Conservation (phyloP, 208 protist species). For the Strigomonas culicis region DNA sequence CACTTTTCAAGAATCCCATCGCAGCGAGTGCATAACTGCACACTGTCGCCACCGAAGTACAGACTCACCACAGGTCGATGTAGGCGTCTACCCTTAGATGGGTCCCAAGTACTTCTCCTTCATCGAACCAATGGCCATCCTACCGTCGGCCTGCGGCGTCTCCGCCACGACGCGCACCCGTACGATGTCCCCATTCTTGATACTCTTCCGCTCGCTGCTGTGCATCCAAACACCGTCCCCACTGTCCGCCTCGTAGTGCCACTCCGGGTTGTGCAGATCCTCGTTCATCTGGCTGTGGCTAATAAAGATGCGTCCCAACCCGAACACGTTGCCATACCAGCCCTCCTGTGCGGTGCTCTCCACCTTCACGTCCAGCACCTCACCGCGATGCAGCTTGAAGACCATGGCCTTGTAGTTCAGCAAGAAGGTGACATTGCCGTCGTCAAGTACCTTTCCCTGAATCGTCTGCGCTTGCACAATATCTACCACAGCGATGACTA, state of each 20-base stretch:
- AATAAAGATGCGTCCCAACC: slow-evolving; percentile 73
- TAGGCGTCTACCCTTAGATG: slow-evolving; percentile 14
- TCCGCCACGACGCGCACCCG: slow-evolving; percentile 78
- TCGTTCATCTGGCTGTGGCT: slow-evolving; percentile 65
- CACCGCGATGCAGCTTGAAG: slow-evolving; percentile 76
- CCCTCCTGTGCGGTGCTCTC: slow-evolving; percentile 60
- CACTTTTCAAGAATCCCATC: neutral
- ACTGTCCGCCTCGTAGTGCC: slow-evolving; percentile 11
- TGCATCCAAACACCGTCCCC: slow-evolving; percentile 43
- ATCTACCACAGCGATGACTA: slow-evolving; percentile 79
- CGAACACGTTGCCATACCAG: slow-evolving; percentile 70
- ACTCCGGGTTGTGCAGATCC: neutral
- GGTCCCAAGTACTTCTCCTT: slow-evolving; percentile 60
- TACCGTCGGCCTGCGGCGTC: slow-evolving; percentile 70
- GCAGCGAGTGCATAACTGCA: too few relatives aligned
- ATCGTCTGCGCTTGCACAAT: slow-evolving; percentile 66
- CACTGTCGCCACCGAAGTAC: too few relatives aligned
- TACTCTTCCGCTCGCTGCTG: slow-evolving; percentile 60
- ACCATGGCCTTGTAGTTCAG: slow-evolving; percentile 81
- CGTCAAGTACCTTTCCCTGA: slow-evolving; percentile 74
- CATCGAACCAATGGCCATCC: slow-evolving; percentile 71
- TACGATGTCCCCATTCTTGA: slow-evolving; percentile 61
- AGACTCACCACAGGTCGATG: too few relatives aligned
- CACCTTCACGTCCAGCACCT: slow-evolving; percentile 82
- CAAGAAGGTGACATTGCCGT: slow-evolving; percentile 71